These are phyloP conservation scores for Leccinum pellstonianum DNA, from an alignment of 768 basidiomycete genomes.

Conservation along the genomic window DNA sequence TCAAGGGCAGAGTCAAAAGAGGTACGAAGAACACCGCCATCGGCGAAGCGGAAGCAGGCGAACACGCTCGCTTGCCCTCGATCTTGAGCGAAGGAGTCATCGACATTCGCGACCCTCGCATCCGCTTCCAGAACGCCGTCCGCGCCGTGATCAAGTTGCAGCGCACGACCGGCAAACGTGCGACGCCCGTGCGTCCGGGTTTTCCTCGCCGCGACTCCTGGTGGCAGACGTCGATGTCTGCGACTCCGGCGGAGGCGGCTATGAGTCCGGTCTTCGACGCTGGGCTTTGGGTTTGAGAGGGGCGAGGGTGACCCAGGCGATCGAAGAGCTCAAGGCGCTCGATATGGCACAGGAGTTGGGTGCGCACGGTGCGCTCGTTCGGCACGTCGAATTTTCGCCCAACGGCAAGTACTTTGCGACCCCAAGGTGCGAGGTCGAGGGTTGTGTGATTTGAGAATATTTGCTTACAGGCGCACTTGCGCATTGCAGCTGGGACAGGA, in stretches of 20 bases:
- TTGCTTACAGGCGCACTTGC: background rate
- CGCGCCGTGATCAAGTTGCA: constrained; percentile 44
- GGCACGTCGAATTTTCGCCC: constrained; percentile 57
- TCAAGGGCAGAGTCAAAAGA: background rate
- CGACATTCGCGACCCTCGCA: constrained; percentile 24
- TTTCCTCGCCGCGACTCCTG: constrained; percentile 29
- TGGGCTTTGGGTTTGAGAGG: constrained; percentile 30
- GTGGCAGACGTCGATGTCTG: constrained; percentile 22
- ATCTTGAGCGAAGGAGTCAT: constrained; percentile 1
- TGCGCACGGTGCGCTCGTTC: constrained; percentile 48
- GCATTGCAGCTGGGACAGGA: constrained; percentile 46
- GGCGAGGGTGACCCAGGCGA: constrained; percentile 38
- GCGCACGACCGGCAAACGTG: constrained; percentile 29
- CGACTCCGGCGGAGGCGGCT: background rate
- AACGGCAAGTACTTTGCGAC: constrained; percentile 56
- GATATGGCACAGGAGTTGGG: constrained; percentile 37
- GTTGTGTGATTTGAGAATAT: background rate
- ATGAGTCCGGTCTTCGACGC: constrained; percentile 21
- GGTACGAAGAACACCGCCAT: background rate
- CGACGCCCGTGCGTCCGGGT: constrained; percentile 20
- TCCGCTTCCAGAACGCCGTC: constrained; percentile 40
- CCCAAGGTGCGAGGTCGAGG: constrained; percentile 39
- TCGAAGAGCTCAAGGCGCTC: constrained; percentile 42
- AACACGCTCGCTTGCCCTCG: background rate
- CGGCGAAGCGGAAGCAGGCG: background rate